phyloP scores from a whole-genome alignment of 306 rosid species.

The Prunus kanzakura region DNA sequence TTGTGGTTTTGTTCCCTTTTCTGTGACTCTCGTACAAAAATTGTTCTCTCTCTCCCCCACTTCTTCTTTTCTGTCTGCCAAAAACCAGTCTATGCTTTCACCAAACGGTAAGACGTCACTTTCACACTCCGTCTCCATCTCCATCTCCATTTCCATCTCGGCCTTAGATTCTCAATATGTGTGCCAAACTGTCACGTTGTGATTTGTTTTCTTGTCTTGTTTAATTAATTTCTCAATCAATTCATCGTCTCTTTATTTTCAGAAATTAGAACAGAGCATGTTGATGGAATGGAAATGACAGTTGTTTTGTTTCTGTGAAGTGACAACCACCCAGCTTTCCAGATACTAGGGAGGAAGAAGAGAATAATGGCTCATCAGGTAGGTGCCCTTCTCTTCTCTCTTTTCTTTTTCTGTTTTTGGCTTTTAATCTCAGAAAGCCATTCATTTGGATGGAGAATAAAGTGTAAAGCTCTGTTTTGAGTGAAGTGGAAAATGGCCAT shows the following conservation, averaged over 20 bases:
- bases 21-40: neutral
- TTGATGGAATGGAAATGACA: conserved; percentile 25
- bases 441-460: neutral
- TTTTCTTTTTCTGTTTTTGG: neutral
- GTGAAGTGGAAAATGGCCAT: neutral
- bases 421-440: neutral
- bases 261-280: neutral
- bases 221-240: neutral
- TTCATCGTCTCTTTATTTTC: conserved; percentile 9
- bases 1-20: neutral
- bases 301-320: conserved; percentile 25
- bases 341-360: neutral
- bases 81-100: neutral
- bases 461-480: no score
- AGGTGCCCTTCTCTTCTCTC: neutral
- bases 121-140: conserved; percentile 20
- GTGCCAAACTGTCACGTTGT: neutral
- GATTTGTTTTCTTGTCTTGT: neutral
- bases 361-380: conserved; percentile 60
- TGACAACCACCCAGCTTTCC: conserved; percentile 15
- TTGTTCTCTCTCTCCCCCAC: conserved; percentile 21
- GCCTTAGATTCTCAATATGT: neutral
- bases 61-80: conserved; percentile 21
- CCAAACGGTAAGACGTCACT: conserved; percentile 25
- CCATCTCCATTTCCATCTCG: neutral